Evolutionary conservation across 2,329 filamentous ascomycete genomes (phyloP).

Genomic region (Colletotrichum chlorophyti): DNA sequence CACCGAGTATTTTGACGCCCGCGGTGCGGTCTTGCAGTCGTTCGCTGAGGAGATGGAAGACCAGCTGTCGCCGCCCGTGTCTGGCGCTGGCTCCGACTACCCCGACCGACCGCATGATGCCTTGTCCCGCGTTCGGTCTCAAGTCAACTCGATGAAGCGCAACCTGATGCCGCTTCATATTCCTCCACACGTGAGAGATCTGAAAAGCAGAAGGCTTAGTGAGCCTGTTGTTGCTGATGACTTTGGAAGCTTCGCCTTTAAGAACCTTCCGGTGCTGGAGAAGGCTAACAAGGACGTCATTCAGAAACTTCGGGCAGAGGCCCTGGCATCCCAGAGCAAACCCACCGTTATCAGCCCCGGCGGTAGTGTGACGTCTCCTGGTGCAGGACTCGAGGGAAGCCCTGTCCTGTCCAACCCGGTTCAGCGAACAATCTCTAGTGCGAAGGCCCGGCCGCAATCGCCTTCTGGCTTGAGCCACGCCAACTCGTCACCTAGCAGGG

Average conservation of each 20-base stretch:
- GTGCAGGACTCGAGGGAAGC: conserved; percentile 80
- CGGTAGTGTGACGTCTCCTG: conserved; percentile 61
- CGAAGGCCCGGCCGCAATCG: conserved; percentile 85
- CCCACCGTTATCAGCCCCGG: conserved; percentile 52
- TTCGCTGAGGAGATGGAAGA: conserved; percentile 97
- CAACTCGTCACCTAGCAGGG: conserved; percentile 86
- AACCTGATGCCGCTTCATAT: conserved; percentile 96
- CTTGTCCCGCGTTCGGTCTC: conserved; percentile 84
- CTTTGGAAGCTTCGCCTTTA: conserved; percentile 96
- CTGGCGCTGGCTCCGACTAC: conserved; percentile 77
- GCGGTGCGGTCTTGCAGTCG: conserved; percentile 88
- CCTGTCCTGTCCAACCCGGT: conserved; percentile 81
- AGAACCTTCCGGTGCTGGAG: conserved; percentile 94
- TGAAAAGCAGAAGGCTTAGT: conserved; percentile 85
- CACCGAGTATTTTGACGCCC: conserved; percentile 95
- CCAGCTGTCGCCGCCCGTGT: conserved; percentile 75
- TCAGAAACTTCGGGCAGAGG: conserved; percentile 91
- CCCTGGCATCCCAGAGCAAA: conserved; percentile 73
- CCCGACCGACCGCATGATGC: conserved; percentile 93
- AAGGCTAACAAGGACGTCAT: conserved; percentile 99
- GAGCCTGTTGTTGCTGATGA: conserved; percentile 90
- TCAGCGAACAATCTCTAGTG: conserved; percentile 83
- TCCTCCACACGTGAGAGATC: conserved; percentile 92
- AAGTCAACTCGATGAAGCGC: conserved; percentile 87
- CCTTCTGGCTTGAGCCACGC: conserved; percentile 81